Evolutionary conservation across 352 stramenopile species (phyloP).

Genomic region (Pythium volutum): DNA sequence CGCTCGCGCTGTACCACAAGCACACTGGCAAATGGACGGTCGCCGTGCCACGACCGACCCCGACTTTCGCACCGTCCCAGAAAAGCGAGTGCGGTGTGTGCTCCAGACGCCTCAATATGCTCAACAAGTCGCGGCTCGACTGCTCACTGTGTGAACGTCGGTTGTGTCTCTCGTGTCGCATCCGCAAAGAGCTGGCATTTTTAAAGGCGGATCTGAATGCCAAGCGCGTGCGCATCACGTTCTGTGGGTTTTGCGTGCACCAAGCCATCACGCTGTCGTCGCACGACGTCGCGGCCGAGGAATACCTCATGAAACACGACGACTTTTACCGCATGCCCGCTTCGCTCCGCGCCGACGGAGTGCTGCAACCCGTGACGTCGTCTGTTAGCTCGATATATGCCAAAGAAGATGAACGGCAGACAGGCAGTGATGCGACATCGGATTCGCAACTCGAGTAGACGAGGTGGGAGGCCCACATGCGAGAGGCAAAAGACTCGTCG

Average conservation of each 20-base stretch:
- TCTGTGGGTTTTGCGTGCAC: conserved; percentile 14
- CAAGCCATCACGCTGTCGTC: conserved; percentile 15
- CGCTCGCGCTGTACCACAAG: conserved; percentile 3
- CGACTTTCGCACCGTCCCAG: no score
- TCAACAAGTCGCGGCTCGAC: conserved; percentile 11
- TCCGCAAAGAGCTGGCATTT: conserved; percentile 16
- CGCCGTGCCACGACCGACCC: neutral
- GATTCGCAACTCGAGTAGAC: no score
- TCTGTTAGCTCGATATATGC: no score
- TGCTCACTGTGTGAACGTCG: conserved; percentile 11
- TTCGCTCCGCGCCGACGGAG: no score
- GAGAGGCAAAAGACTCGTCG: no score
- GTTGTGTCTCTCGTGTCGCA: conserved; percentile 13
- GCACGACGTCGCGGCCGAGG: conserved; percentile 4
- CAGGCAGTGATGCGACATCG: no score
- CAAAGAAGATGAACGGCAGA: no score
- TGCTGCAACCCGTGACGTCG: no score
- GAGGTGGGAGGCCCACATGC: no score
- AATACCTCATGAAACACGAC: conserved; percentile 11
- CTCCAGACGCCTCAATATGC: conserved; percentile 5
- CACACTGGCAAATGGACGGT: conserved; percentile 1
- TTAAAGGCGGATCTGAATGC: conserved; percentile 4
- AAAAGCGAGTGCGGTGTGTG: conserved; percentile 4
- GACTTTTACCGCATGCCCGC: conserved; percentile 13
- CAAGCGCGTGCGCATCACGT: conserved; percentile 6